phyloP scores from a whole-genome alignment of 805 yeast species.

The Ogataea degrootiae region DNA sequence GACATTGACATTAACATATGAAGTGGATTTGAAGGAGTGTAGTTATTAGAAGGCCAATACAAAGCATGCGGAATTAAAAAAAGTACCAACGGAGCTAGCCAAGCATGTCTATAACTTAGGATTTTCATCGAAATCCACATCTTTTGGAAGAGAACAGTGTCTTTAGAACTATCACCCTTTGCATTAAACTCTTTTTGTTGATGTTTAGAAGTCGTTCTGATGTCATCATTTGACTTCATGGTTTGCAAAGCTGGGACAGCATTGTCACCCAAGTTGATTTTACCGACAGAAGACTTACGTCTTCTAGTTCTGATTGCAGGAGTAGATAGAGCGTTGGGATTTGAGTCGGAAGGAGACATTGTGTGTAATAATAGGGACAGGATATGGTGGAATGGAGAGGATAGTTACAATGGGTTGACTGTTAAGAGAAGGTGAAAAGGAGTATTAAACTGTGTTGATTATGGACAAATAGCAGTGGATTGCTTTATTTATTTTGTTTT shows the following conservation, averaged over 20 bases:
- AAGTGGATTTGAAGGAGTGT: constrained; percentile 54
- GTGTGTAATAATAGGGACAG: not conserved
- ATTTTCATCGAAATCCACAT: constrained; percentile 56
- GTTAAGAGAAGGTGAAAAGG: not conserved
- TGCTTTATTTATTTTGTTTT: too few relatives aligned
- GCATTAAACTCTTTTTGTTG: constrained; percentile 28
- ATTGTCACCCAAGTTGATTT: constrained; percentile 69
- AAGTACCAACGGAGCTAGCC: constrained; percentile 64
- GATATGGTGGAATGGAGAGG: not conserved
- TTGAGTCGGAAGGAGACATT: not conserved
- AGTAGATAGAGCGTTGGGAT: not conserved
- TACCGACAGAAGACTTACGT: constrained; percentile 62
- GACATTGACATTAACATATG: constrained; percentile 62
- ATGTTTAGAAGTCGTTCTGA: constrained; percentile 33
- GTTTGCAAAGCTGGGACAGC: constrained; percentile 65
- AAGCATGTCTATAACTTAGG: constrained; percentile 54
- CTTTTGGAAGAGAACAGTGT: constrained; percentile 51
- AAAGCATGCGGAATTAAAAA: constrained; percentile 36
- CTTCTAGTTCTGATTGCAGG: constrained; percentile 10
- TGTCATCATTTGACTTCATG: constrained; percentile 46
- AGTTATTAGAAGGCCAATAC: constrained; percentile 54
- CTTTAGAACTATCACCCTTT: constrained; percentile 30
- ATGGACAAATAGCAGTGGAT: too few relatives aligned
- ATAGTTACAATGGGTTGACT: too few relatives aligned
- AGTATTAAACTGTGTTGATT: not conserved